Conservation (phyloP, 306 rosid genomes). For the Dicorynia guianensis region DNA sequence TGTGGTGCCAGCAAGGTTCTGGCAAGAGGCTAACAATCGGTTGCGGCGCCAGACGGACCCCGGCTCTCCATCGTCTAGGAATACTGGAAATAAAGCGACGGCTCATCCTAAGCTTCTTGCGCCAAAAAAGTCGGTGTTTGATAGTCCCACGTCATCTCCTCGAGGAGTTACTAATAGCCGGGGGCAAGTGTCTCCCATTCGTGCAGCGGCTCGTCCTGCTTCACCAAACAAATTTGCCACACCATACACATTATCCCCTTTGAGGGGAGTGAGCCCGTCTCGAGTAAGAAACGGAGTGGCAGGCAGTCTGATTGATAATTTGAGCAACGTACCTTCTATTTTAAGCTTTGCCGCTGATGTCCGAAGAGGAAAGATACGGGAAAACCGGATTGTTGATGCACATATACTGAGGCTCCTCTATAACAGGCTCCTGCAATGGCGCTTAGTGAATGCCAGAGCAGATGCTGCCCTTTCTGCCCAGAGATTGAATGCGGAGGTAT, state of each 20-base stretch:
- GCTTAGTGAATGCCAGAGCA: constrained; percentile 81
- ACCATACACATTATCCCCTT: constrained; percentile 57
- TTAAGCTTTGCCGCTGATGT: constrained; percentile 73
- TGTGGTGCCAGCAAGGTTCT: constrained; percentile 73
- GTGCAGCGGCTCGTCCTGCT: constrained; percentile 62
- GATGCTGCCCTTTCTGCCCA: constrained; percentile 66
- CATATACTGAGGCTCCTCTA: constrained; percentile 76
- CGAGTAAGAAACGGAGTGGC: constrained; percentile 59
- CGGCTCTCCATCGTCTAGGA: constrained; percentile 51
- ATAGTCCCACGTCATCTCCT: constrained; percentile 69
- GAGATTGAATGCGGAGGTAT: constrained; percentile 85
- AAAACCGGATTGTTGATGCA: constrained; percentile 64
- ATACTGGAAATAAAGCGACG: constrained; percentile 48
- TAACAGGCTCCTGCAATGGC: constrained; percentile 90
- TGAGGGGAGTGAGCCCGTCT: constrained; percentile 80
- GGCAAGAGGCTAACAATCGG: constrained; percentile 70
- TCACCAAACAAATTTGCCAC: constrained; percentile 69
- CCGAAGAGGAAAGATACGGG: constrained; percentile 76
- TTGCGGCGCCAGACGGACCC: constrained; percentile 61
- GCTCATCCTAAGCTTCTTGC: constrained; percentile 53
- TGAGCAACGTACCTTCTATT: constrained; percentile 64
- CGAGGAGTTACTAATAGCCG: constrained; percentile 58
- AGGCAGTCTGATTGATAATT: constrained; percentile 46
- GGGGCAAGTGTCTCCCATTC: constrained; percentile 70
- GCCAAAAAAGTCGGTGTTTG: constrained; percentile 53